A percentile compares a stretch with the other conserved stretches of the same genome.
Evolutionary conservation across 2,329 filamentous ascomycete genomes (phyloP).

Genomic region (Neoascochyta sp.): DNA sequence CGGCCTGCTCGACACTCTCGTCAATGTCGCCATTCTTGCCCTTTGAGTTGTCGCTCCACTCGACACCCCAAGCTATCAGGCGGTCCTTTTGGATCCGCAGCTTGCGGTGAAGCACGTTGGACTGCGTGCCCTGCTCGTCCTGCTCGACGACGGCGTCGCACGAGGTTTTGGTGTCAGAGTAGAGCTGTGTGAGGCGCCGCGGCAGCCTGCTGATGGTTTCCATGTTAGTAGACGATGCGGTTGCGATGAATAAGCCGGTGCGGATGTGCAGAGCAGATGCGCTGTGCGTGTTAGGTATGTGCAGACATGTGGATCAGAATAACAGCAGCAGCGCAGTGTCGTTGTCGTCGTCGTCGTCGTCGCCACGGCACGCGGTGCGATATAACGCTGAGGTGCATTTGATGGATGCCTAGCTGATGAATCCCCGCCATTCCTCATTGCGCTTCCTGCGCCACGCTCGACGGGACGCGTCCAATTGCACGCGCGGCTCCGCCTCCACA

Average conservation of each 20-base stretch:
- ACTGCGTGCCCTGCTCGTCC: conserved; percentile 54
- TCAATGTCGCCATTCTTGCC: conserved; percentile 65
- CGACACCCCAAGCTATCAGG: conserved; percentile 72
- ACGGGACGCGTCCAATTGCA: no score
- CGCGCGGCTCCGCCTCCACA: no score
- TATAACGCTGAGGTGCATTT: conserved; percentile 9
- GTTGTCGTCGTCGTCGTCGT: conserved; percentile 25
- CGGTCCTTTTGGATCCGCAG: conserved; percentile 77
- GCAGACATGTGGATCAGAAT: conserved; percentile 21
- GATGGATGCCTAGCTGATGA: conserved; percentile 8
- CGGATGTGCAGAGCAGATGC: conserved; percentile 10
- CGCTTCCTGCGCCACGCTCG: no score
- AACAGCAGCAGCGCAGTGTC: conserved; percentile 25
- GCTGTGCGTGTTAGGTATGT: conserved; percentile 8
- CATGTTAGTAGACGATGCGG: conserved; percentile 21
- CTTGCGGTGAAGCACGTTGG: conserved; percentile 69
- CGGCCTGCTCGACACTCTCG: conserved; percentile 62
- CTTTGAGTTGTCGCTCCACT: conserved; percentile 68
- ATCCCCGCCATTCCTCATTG: no score
- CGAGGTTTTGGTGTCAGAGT: conserved; percentile 76
- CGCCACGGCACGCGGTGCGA: conserved; percentile 9
- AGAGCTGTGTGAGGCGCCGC: conserved; percentile 55
- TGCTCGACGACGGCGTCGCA: conserved; percentile 66
- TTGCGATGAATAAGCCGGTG: conserved; percentile 4
- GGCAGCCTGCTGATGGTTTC: conserved; percentile 37